Conservation (phyloP, 257 asterid genomes). For the Osmanthus fragrans region DNA sequence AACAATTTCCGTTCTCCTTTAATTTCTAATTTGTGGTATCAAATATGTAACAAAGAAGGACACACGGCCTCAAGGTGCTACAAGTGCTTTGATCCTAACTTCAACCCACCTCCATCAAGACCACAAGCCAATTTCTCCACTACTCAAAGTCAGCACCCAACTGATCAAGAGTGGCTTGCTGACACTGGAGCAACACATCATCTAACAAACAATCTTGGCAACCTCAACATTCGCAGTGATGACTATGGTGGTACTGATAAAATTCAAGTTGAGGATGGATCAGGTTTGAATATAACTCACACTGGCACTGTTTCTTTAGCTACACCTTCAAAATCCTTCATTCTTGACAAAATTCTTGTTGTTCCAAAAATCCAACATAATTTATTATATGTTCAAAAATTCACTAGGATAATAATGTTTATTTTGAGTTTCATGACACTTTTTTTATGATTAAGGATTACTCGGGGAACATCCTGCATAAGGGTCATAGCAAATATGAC, state of each 20-base stretch:
- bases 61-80: neutral
- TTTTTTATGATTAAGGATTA: constrained; percentile 13
- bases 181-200: no score
- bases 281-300: no score
- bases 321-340: no score
- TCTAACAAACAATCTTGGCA: no score
- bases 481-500: neutral
- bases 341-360: neutral
- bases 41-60: neutral
- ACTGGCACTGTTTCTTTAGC: no score
- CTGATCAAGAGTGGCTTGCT: neutral
- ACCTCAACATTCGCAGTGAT: no score
- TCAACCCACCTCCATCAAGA: neutral
- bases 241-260: no score
- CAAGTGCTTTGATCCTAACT: neutral
- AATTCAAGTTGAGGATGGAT: no score
- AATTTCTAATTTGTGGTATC: neutral
- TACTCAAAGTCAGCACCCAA: no score
- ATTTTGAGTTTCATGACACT: constrained; percentile 16
- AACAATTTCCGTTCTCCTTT: no score
- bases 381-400: neutral
- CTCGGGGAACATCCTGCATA: neutral
- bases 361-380: neutral
- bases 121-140: neutral
- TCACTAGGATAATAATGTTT: constrained; percentile 3